phyloP scores from a whole-genome alignment of 164 flowering plant species.

The Chimonanthus praecox region DNA sequence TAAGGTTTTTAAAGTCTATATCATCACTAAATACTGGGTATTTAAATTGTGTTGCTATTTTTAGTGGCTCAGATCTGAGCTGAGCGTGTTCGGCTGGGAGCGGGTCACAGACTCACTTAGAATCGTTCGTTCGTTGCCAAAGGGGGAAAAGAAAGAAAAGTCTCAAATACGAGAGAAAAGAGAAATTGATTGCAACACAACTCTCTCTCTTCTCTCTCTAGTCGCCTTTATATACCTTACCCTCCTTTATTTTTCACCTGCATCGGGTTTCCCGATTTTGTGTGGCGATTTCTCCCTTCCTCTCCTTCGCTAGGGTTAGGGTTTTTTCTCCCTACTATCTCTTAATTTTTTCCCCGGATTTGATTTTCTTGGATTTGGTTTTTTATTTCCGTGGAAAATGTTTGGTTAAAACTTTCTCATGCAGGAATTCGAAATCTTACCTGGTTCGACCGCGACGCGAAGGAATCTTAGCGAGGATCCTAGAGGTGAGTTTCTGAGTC shows the following conservation, averaged over 20 bases:
- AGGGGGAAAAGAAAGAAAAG: background rate
- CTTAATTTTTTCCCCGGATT: background rate
- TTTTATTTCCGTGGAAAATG: background rate
- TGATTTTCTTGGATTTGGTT: background rate
- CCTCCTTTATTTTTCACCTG: background rate
- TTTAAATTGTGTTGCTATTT: no score
- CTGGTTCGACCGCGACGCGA: background rate
- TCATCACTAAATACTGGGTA: no score
- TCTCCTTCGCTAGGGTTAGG: conserved; percentile 4
- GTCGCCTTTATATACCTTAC: background rate
- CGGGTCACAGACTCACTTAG: conserved; percentile 1
- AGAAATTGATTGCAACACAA: background rate
- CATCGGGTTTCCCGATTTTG: background rate
- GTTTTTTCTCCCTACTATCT: background rate
- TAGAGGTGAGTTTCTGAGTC: background rate
- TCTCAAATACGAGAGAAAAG: background rate
- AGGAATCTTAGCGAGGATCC: background rate
- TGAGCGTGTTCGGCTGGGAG: no score
- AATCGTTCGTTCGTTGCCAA: background rate
- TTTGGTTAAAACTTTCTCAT: background rate
- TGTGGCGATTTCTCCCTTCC: background rate
- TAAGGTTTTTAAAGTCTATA: no score
- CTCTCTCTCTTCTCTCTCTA: background rate
- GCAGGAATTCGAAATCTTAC: conserved; percentile 6
- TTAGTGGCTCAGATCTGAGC: no score